Percentiles rank a stretch among this genome's conserved stretches.
phyloP scores from a whole-genome alignment of 1,139 yeast genomes.

The Blastobotrys arbuscula region DNA sequence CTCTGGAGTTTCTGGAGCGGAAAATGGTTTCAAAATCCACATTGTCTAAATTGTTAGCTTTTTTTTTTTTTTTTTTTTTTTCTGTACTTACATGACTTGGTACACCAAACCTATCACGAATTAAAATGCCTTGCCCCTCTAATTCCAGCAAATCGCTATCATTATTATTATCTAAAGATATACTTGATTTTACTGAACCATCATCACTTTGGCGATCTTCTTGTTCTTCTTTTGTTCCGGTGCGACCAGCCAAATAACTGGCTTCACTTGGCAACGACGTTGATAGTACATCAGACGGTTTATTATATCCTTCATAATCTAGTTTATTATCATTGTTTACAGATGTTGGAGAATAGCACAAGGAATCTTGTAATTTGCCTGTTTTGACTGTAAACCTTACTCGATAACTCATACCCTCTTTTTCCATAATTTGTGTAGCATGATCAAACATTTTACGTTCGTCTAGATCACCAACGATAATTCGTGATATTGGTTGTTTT shows the following conservation, averaged over 20 bases:
- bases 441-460: constrained; percentile 65
- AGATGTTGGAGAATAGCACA: neutral
- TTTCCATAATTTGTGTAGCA: constrained; percentile 66
- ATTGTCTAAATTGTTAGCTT: too few relatives aligned
- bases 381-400: constrained; percentile 55
- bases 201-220: neutral
- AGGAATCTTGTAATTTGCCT: constrained; percentile 3
- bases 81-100: constrained; percentile 50
- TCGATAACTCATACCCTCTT: constrained; percentile 71
- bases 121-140: constrained; percentile 93
- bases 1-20: constrained; percentile 52
- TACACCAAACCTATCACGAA: constrained; percentile 57
- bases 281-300: neutral
- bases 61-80: constrained; percentile 8
- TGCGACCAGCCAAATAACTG: neutral
- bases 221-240: neutral
- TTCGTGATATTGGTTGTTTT: constrained; percentile 54
- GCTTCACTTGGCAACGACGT: constrained; percentile 8
- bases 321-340: neutral
- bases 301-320: neutral
- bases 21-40: constrained; percentile 87
- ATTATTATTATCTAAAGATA: constrained; percentile 14
- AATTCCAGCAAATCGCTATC: constrained; percentile 43
- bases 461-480: constrained; percentile 60
- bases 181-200: constrained; percentile 14